Evolutionary conservation across 768 basidiomycete species (phyloP), one percentile per base, ranked within the genome.

Genomic region (Russula brevipes): DNA sequence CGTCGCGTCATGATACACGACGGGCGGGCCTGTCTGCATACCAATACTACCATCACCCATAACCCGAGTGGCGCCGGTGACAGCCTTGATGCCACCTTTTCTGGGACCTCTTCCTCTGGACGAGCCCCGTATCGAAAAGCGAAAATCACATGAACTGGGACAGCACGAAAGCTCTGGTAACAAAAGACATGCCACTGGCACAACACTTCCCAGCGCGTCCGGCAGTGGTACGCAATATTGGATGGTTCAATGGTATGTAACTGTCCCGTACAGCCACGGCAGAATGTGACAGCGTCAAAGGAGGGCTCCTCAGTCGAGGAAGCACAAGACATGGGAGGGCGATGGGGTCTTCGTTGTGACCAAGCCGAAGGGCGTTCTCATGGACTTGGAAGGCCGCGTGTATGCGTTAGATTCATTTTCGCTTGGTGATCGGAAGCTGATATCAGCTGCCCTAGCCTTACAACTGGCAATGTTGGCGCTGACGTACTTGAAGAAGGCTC

Each of bases 301-400:
- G 88, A 76, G 88, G 62, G 80, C 76, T 50, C 85, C 80, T 49
- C 88, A 91, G 72, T 77, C 79, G 44, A 89, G 84, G 76, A 94
- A 94, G 74, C 86, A 94, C 70, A 92, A 93, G 72, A 92, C 88
- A 0, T 95, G 93, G 93, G 91, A 94, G 57, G 91, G 89, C 42
- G 90, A 87, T 69, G 86, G 80, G 42, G 79, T 88, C n/a, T 77
- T 90, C 5, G 82, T 83, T 10, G 76, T 84, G 17, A 79, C 69
- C 61, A 74, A 72, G 50, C 57, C 55, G 8, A 72, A 76, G 69
- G 81, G 80, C 53, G 80, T 75, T 4, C 73, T 90, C 33, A 83
- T 83, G 62, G 84, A 87, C 67, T 71, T 76, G 8, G 86, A 90
- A 57, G 87, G 87, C 30, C 84, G 82, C 77, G 71, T 78, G 89